Percentiles rank a stretch among this genome's conserved stretches.
Evolutionary conservation across 352 stramenopile species (phyloP).

Genomic region (Phytophthora syringae): DNA sequence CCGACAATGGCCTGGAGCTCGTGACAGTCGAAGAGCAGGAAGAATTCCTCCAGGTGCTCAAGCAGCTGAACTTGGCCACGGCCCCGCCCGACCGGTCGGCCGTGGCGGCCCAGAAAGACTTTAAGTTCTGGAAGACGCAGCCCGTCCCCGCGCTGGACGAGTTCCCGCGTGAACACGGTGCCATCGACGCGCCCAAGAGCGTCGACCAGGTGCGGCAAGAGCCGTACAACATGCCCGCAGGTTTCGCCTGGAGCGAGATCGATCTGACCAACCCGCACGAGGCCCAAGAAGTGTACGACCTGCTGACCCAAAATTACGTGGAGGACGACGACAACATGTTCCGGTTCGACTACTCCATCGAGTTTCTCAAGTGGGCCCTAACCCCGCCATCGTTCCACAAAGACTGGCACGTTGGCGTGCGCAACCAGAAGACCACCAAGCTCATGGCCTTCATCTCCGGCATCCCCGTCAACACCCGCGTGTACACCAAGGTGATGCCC

Average conservation of each 20-base stretch:
- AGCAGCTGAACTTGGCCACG: conserved; percentile 65
- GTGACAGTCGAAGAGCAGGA: conserved; percentile 73
- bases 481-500: conserved; percentile 61
- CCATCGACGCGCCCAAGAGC: conserved; percentile 95
- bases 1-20: conserved; percentile 47
- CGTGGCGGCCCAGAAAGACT: conserved; percentile 54
- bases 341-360: conserved; percentile 93
- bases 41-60: conserved; percentile 72
- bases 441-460: conserved; percentile 98
- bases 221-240: conserved; percentile 96
- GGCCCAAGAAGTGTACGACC: conserved; percentile 95
- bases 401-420: conserved; percentile 97
- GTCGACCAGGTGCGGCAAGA: conserved; percentile 91
- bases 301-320: conserved; percentile 99
- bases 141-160: conserved; percentile 81
- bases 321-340: conserved; percentile 99
- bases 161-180: conserved; percentile 80
- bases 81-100: conserved; percentile 20
- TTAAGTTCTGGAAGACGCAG: conserved; percentile 96
- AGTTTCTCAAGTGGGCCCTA: conserved; percentile 93
- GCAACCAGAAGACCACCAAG: conserved; percentile 92
- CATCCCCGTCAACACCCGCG: conserved; percentile 91
- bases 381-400: conserved; percentile 93
- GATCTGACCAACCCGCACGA: conserved; percentile 89
- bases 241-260: conserved; percentile 95